Conservation (phyloP, 2,329 filamentous ascomycete genomes). For the Tolypocladium guangdongense region DNA sequence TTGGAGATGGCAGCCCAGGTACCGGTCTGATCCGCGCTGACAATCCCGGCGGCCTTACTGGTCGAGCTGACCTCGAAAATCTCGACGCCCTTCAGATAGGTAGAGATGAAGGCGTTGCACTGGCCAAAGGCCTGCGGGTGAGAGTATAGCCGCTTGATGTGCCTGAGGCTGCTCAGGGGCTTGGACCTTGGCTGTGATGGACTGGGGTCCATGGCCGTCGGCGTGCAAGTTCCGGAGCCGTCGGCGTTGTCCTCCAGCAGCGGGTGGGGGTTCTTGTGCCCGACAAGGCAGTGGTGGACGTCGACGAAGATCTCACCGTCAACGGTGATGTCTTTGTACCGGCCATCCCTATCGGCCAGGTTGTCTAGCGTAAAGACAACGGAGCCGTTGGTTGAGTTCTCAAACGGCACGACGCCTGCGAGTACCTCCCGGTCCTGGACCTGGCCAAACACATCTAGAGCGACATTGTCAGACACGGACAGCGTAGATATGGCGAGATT, state of each 20-base stretch:
- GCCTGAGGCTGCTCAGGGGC: conserved; percentile 40
- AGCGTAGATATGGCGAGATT: background rate
- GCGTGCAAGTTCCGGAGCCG: conserved; percentile 35
- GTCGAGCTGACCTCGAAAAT: conserved; percentile 78
- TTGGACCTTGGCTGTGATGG: conserved; percentile 33
- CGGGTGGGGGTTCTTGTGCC: conserved; percentile 25
- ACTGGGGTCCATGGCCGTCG: conserved; percentile 33
- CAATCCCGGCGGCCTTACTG: conserved; percentile 72
- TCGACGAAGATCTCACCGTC: conserved; percentile 77
- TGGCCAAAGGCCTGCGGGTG: conserved; percentile 96
- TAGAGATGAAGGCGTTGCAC: conserved; percentile 64
- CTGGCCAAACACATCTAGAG: conserved; percentile 63
- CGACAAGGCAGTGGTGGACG: conserved; percentile 81
- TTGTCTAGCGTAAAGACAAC: conserved; percentile 86
- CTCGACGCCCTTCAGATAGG: conserved; percentile 63
- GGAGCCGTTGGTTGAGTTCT: conserved; percentile 91
- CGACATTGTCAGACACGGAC: background rate
- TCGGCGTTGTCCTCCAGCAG: conserved; percentile 16
- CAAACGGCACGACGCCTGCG: conserved; percentile 82
- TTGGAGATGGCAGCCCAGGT: conserved; percentile 69
- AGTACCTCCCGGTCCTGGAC: conserved; percentile 56
- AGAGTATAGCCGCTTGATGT: conserved; percentile 71
- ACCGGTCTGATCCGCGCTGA: conserved; percentile 45
- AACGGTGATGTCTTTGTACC: conserved; percentile 60
- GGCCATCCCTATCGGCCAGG: conserved; percentile 60